phyloP scores from a whole-genome alignment of 1,284 basidiomycete genomes.

The Exobasidium cylindrosporum region DNA sequence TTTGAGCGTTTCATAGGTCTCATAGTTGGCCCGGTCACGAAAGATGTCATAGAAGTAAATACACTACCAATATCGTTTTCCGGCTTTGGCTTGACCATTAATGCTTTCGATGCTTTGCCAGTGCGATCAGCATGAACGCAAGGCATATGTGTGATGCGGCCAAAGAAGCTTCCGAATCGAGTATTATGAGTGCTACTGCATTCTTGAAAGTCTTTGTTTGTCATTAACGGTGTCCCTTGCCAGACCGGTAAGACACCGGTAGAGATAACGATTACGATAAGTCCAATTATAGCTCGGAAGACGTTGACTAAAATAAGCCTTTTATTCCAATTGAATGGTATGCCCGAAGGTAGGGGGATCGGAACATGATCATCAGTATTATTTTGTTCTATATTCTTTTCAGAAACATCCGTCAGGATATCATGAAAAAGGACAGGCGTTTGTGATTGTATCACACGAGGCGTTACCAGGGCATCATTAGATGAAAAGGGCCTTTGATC shows the following conservation, averaged over 20 bases:
- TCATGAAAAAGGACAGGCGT: no score
- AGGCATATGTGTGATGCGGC: no score
- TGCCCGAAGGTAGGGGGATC: neutral
- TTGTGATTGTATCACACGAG: neutral
- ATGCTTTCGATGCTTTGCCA: no score
- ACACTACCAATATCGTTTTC: neutral
- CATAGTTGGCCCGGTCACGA: neutral
- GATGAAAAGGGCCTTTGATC: neutral
- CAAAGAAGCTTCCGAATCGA: neutral
- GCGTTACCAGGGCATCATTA: neutral
- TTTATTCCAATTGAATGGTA: slow-evolving; percentile 1
- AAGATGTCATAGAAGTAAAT: neutral
- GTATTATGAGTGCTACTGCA: neutral
- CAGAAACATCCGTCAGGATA: no score
- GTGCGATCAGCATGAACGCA: no score
- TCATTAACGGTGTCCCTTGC: neutral
- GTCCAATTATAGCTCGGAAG: neutral
- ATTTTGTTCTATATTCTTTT: neutral
- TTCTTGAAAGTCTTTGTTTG: neutral
- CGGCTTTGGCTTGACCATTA: neutral
- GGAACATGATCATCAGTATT: neutral
- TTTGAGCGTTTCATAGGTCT: no score
- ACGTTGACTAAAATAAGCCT: neutral
- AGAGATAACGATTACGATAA: neutral
- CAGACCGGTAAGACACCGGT: slow-evolving; percentile 2